Evolutionary conservation across 108 stramenopile species (phyloP), one percentile per base, ranked within the genome.

Genomic region (Fragilaria radians): DNA sequence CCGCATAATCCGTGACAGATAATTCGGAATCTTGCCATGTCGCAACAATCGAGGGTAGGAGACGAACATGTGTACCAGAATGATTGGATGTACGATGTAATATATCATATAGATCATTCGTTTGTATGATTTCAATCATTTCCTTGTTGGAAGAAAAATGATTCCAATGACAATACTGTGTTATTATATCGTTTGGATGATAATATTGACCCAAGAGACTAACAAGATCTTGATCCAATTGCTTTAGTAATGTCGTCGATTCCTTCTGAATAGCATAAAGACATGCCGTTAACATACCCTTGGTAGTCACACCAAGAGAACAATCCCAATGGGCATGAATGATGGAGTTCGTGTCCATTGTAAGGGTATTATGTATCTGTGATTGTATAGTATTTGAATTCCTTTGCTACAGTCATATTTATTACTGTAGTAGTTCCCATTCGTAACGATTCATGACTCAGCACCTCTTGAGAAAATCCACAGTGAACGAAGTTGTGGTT

Each of bases 281-380:
- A 4, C 52, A 52, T 26, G 52, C 52, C 27, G 18, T 26, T 26
- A 3, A 52, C 22, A 52, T 7, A 26, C 25, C 18, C 18, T 23
- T 17, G 26, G 26, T 52, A 52, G 52, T 52, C 1, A 52, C 26
- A 26, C 52, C 52, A 3, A 3, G 36, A 42, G 52, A 52, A 27
- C 52, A 52, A 4, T 52, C 22, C 11, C 22, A 52, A 52, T 52
- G 52, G 18, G 26, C 52, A 52, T 52, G 52, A 27, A n/a, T n/a
- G n/a, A n/a, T n/a, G n/a, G n/a, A n/a, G n/a, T n/a, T n/a, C n/a
- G n/a, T n/a, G n/a, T n/a, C n/a, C n/a, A n/a, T n/a, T n/a, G n/a
- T n/a, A n/a, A n/a, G n/a, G n/a, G n/a, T n/a, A n/a, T n/a, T n/a
- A n/a, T n/a, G n/a, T n/a, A n/a, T n/a, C n/a, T n/a, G n/a, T n/a